A percentile compares a stretch with the other conserved stretches of the same genome.
These are phyloP conservation scores for Fistulinella cinereoalba DNA, from an alignment of 1,284 basidiomycete genomes.

Conservation along the genomic window DNA sequence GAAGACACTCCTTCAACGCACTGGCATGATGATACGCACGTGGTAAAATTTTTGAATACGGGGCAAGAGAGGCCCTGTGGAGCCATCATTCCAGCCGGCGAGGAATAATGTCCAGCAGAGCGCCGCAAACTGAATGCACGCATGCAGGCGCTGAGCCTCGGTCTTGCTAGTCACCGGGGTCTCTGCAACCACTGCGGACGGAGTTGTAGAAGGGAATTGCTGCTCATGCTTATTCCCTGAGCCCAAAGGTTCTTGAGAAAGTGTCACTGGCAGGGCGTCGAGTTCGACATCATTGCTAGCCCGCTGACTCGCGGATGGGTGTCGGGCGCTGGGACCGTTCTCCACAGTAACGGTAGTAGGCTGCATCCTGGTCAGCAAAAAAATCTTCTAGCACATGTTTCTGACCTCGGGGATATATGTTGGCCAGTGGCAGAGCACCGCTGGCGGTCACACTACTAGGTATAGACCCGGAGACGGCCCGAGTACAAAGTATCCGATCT, in stretches of 20 bases:
- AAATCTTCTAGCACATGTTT: too few relatives aligned
- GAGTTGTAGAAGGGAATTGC: not conserved
- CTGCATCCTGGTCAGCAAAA: constrained; percentile 10
- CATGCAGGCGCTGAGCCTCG: constrained; percentile 21
- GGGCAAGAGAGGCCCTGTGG: constrained; percentile 34
- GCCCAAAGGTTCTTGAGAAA: too few relatives aligned
- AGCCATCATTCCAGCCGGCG: constrained; percentile 34
- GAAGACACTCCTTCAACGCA: too few relatives aligned
- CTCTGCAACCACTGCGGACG: not conserved
- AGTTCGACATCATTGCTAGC: constrained; percentile 13
- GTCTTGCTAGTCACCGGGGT: constrained; percentile 8
- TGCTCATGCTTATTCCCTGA: too few relatives aligned
- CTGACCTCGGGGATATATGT: too few relatives aligned
- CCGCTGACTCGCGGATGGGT: constrained; percentile 3
- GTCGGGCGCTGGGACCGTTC: constrained; percentile 7
- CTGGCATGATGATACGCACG: constrained; percentile 9
- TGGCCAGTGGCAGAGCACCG: too few relatives aligned
- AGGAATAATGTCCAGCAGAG: constrained; percentile 34
- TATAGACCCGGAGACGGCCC: too few relatives aligned
- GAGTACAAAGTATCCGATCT: too few relatives aligned
- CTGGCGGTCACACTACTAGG: too few relatives aligned
- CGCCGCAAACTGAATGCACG: constrained; percentile 26
- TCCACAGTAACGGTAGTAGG: constrained; percentile 1
- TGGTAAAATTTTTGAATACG: constrained; percentile 32
- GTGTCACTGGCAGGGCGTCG: constrained; percentile 2